These are phyloP conservation scores for Pseudocohnilembus persalinus DNA, from an alignment of 169 alveolate species.

Conservation along the genomic window DNA sequence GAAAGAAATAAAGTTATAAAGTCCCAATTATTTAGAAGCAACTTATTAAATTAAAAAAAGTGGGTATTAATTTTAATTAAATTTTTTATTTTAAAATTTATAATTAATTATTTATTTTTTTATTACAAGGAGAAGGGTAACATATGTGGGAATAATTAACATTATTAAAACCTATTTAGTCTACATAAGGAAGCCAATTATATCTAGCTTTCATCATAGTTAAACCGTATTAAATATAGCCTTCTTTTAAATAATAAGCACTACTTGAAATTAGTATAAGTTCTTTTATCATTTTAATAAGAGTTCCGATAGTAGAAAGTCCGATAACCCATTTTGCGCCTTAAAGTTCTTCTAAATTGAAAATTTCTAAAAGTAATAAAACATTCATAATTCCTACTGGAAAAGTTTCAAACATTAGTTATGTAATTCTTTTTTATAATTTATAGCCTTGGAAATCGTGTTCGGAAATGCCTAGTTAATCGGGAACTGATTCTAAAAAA, in stretches of 20 bases:
- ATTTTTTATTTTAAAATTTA: no score
- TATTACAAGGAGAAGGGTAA: not conserved
- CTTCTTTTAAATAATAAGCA: not conserved
- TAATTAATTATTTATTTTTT: no score
- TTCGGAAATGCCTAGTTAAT: not conserved
- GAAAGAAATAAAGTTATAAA: not conserved
- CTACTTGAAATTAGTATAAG: not conserved
- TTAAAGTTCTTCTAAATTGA: not conserved
- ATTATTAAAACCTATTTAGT: not conserved
- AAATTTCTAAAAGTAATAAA: no score
- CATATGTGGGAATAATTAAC: not conserved
- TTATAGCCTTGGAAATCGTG: not conserved
- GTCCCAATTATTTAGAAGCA: not conserved
- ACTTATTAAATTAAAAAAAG: not conserved
- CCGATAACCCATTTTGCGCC: not conserved
- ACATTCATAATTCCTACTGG: not conserved
- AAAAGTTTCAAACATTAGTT: not conserved
- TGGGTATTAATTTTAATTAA: not conserved
- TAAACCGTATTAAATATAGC: not conserved
- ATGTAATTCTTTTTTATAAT: not conserved
- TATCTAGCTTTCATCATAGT: not conserved
- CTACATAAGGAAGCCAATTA: not conserved
- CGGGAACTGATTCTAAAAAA: not conserved
- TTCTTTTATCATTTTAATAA: not conserved
- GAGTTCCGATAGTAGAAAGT: not conserved